Base-by-base conservation (phyloP, 2,329 filamentous ascomycete genomes). In the Gremmenia infestans region DNA sequence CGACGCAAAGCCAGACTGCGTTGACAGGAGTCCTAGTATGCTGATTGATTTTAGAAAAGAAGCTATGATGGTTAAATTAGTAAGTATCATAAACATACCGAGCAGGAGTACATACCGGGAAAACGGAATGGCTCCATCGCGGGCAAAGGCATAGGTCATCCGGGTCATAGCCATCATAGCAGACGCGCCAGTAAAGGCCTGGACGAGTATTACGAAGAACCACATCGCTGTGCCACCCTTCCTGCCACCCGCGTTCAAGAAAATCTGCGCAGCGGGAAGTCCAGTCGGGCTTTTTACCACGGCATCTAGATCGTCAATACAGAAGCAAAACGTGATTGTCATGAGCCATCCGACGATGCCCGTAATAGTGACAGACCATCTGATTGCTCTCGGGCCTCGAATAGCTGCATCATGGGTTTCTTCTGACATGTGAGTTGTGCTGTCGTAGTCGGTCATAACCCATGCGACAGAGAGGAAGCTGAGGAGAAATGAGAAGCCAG, bases 401-500 rank as follows among this genome's bases (percentile, higher is more conserved):
- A 81, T 74, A 2, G 81, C 82, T 6, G 83, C 82, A 66, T 86
- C 79, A 60, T 85, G 81, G 0, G 81, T 85, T 70, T 87, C 83
- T 72, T 86, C 83, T 2, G 82, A 84, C 78, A 87, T 85, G 64
- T 86, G 83, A 5, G 83, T 85, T 11, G 83, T 87, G 47, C 80
- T 82, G 62, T 86, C 83, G 66, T 86, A 86, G 65, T 86, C 83
- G 5, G 83, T 87, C 82, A 87, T 86, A n/a, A 81, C 84, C 79
- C 79, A 81, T 22, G 79, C 77, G 14, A 81, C 79, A 15, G 78
- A 80, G 5, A 81, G 68, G 61, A 81, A 81, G 25, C 74, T 75
- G 6, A 86, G 72, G 9, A 86, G 73, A 62, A 86, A 86, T 0
- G 83, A 86, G 60, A 86, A 85, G 2, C 75, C 73, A 22, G 76